phyloP scores from a whole-genome alignment of 306 rosid species.

The Mimosa bimucronata region DNA sequence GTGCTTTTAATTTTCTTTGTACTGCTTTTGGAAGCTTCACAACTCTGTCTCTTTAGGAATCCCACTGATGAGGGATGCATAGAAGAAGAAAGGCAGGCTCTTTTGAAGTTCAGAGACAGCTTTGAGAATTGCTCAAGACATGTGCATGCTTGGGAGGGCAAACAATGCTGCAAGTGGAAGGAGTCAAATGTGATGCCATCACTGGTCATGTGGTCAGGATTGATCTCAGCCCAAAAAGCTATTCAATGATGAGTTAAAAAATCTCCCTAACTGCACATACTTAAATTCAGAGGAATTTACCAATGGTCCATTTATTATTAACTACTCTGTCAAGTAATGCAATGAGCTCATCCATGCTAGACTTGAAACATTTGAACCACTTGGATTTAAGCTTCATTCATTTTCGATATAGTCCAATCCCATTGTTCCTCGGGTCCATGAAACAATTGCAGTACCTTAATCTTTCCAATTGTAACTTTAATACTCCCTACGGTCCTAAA shows the following conservation, averaged over 20 bases:
- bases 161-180: slow-evolving; percentile 1
- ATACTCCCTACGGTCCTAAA: no score
- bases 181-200: background rate
- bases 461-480: no score
- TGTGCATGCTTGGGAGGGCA: background rate
- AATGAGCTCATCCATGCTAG: background rate
- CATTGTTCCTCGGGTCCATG: background rate
- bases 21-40: background rate
- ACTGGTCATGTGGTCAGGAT: background rate
- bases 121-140: background rate
- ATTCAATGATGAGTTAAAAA: background rate
- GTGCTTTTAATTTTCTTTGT: background rate
- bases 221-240: background rate
- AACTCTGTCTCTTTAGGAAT: background rate
- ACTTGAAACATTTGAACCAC: background rate
- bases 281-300: no score
- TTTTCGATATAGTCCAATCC: background rate
- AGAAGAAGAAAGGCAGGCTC: slow-evolving; percentile 4
- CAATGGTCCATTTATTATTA: background rate
- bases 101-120: background rate
- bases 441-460: background rate
- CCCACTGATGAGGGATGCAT: background rate
- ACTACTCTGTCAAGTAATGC: background rate
- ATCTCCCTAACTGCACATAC: background rate
- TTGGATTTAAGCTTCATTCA: slow-evolving; percentile 3